Base-by-base conservation (phyloP, 73 alveolate genomes). In the Diophrys appendiculata region DNA sequence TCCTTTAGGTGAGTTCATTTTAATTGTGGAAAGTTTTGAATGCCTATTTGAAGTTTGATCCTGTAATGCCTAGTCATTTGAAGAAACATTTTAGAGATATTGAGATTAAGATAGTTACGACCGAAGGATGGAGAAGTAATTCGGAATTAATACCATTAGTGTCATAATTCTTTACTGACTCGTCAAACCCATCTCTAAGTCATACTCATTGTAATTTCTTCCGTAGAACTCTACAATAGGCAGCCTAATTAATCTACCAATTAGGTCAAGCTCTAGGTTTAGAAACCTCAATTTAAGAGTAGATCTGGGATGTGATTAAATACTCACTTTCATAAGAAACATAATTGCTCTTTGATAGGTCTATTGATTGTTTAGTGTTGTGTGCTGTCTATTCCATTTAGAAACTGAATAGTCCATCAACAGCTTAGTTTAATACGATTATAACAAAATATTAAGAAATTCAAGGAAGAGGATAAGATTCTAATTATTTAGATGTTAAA, bases 371-470 rank as follows among this genome's bases (percentile, higher is more conserved):
- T 27, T 29, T 87, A 0, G 73, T 87, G 24, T 33, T 87, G 76
- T 87, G 94, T 68, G 52, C 94, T 2, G 68, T 87, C 0, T 87
- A 70, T 67, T 84, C 87, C 14, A 88, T 87, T 1, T 87, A 90
- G 72, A 87, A 74, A 74, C 65, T 82, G 18, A 26, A 60, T 0
- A 54, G 79, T 0, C 79, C 25, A 54, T 55, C 26, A 25, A 5
- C 31, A 24, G 54, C 76, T 18, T 53, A 75, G 34, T 75, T 82
- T 29, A 43, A 29, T 31, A 33, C 68, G 29, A 82, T 82, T 23
- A 75, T 82, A 43, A 75, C 22, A 26, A 73, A 82, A 34, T 82
- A 82, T 27, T n/a, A n/a, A n/a, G n/a, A n/a, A n/a, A n/a, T n/a
- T 26, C 31, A 89, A 84, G 33, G 93, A 54, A 13, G 60, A n/a